These are phyloP conservation scores for Osmanthus fragrans DNA, from an alignment of 257 asterid genomes.

Conservation along the genomic window DNA sequence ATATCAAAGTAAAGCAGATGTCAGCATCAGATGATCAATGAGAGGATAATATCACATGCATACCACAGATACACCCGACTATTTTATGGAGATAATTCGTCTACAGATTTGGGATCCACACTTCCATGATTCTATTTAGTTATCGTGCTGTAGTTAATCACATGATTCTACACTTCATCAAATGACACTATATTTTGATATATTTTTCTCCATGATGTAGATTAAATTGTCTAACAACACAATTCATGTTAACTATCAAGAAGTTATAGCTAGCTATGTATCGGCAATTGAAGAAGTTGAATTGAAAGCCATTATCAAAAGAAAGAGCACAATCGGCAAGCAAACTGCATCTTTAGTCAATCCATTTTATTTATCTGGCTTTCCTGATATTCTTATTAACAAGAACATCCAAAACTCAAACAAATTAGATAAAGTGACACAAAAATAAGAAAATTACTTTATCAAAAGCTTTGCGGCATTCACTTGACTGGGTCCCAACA, in stretches of 20 bases:
- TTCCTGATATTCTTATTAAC: not conserved
- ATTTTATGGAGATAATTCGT: not conserved
- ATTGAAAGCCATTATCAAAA: not conserved
- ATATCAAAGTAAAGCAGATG: conserved; percentile 23
- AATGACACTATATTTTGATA: not conserved
- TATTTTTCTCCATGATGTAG: not conserved
- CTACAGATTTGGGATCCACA: not conserved
- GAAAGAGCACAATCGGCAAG: conserved; percentile 3
- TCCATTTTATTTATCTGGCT: conserved; percentile 10
- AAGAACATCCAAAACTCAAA: conserved; percentile 1
- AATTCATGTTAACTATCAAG: not conserved
- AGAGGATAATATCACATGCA: conserved; percentile 7
- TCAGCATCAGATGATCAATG: conserved; percentile 21
- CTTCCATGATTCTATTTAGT: not conserved
- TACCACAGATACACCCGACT: conserved; percentile 5
- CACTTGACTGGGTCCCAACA: conserved; percentile 70
- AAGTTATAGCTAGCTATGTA: conserved; percentile 5
- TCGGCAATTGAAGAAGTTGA: not conserved
- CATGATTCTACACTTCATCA: not conserved
- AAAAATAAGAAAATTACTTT: conserved; percentile 48
- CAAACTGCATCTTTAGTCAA: conserved; percentile 6
- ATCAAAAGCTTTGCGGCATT: conserved; percentile 81
- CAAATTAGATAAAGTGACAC: conserved; percentile 12
- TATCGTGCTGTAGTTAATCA: not conserved
- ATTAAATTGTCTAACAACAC: conserved; percentile 1